Base-by-base conservation (phyloP, 2,329 filamentous ascomycete species). In the Calcarisporium arbuscula region DNA sequence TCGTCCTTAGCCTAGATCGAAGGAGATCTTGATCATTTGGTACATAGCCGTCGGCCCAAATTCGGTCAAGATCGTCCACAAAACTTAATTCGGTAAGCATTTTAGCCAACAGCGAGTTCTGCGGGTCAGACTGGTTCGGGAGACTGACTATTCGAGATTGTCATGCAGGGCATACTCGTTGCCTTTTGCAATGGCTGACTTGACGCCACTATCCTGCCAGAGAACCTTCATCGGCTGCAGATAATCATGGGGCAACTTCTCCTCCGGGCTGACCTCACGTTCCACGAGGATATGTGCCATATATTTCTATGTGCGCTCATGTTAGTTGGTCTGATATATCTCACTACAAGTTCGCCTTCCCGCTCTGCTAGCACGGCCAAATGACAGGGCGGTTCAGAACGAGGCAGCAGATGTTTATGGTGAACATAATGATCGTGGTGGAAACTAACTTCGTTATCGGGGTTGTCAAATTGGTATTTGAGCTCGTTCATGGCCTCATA, bases 161-260 rank as follows among this genome's bases (percentile, higher is more conserved):
- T 96, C 92, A 58, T 96, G 89, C 32, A 96, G 74, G 14, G 92
- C 90, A 62, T 90, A 96, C 65, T 95, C 90, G 58, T 96, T 95
- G 49, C 92, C 92, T 62, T 92, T 90, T 32, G 80, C 72, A 46
- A 96, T 92, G n/a, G 88, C 87, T 50, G 79, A 69, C 58, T 87
- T 86, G 34, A 96, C 85, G 40, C 89, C 88, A 26, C 64, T 67
- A 58, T 98, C 90, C 18, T 65, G 65, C 92, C 90, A 98, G 41
- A 96, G 69, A 34, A 72, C 72, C 60, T 84, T 85, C 68, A 96
- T 84, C 5, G 90, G 87, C 51, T 80, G 68, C 42, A 92, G 68
- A 62, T 84, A 92, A 43, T 88, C 80, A 36, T 68, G 61, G 3
- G 89, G 86, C 58, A 96, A 81, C 10, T 78, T 71, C 43, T 95